Evolutionary conservation across 352 stramenopile genomes (phyloP), one percentile per base, ranked within the genome.

Genomic region (Phytophthora sp.): DNA sequence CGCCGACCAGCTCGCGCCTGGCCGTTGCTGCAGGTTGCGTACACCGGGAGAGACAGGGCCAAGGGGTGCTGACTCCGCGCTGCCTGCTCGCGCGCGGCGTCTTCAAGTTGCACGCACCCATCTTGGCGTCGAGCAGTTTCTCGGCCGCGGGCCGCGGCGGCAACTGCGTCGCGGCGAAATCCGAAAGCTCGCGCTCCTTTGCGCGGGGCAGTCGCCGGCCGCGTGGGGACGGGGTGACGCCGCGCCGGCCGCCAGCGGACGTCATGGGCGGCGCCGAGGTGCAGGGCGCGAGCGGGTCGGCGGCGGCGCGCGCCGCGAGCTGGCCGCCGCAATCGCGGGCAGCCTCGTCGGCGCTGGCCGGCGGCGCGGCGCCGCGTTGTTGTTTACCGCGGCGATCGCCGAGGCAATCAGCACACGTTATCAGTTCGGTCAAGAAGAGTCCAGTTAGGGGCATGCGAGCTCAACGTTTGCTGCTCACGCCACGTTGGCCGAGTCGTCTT

Each of bases 371-470:
- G 15, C n/a, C 15, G 24, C 21, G 24, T 11, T 23, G 41, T 31
- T 67, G 50, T 55, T 59, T 60, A 59, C 57, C 41, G 18, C 32
- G 51, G 28, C 20, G 27, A 50, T 15, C 11, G 3, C 7, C 12
- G 24, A 43, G 35, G 44, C 43, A 56, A 67, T 55, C 60, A 57
- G 35, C 30, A 35, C 46, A 59, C 61, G 56, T 75, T 65, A 70
- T 64, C 61, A 72, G 30, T 68, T 68, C 45, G 11, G 61, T 69
- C 66, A 64, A 72, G 61, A 75, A 75, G 61, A 75, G 62, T 67
- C 43, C 54, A 69, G 48, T 66, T 32, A 21, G 34, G 30, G 28
- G 51, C 58, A 68, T 67, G 23, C 12, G 12, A 51, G n/a, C 35
- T 58, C 43, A 66, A 66, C 51, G n/a, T 59, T 56, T 54, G 59